Base-by-base conservation (phyloP, 2,329 filamentous ascomycete species). In the Neurospora sp. region DNA sequence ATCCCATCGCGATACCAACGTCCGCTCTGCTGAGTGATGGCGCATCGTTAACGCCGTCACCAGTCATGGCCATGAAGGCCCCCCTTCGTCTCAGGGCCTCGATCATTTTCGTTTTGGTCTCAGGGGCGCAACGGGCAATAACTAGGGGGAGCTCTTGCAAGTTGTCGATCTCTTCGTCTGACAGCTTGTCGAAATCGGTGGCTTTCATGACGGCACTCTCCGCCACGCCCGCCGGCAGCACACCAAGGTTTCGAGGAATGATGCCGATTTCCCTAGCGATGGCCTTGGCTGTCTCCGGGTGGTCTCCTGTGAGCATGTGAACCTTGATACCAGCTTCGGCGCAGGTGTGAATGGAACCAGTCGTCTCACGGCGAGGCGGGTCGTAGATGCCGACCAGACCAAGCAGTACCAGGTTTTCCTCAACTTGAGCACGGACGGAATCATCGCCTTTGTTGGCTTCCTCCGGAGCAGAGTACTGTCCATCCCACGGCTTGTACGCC, bases 21-120 rank as follows among this genome's bases (percentile, higher is more conserved):
- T 97, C 93, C 2, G 92, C 91, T 66, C 88, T 86, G 75, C 92
- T 92, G 40, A 96, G 84, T 4, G 91, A 93, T 0, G 93, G 93
- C 1, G 91, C 91, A 77, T 96, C 93, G 77, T 96, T 96, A 72
- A 96, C 93, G 66, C 93, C 93, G 75, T 96, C 93, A 71, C 93
- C 93, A 19, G 92, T 96, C 92, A 96, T 96, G 71, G 92, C 92
- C 79, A 90, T 92, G 79, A 91, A 95, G 23, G 87, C 86, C 28
- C 87, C 85, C 52, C 93, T 90, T 17, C 93, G 88, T 73, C 94
- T 91, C 17, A 97, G 86, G 6, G 93, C 93, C 74, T 94, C 92
- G 68, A 97, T 94, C 93, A 97, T 96, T 71, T 92, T 89, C 4
- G 93, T 93, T 81, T 97, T 97, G 46, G 93, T 96, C 71, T 91